These are phyloP conservation scores for Amphicarpaea edgeworthii DNA, from an alignment of 306 rosid species.

Conservation along the genomic window DNA sequence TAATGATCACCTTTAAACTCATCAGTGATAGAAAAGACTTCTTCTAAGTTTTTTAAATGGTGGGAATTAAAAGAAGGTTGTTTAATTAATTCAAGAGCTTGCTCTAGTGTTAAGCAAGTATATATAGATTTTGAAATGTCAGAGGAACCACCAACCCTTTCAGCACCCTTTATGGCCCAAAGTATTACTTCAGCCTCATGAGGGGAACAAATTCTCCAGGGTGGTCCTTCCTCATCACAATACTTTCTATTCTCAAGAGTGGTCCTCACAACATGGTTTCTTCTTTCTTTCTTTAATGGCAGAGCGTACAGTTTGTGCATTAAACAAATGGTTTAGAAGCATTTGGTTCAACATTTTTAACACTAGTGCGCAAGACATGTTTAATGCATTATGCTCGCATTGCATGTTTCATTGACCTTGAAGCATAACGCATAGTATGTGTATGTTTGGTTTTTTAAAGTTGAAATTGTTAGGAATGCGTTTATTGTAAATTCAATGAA, in stretches of 20 bases:
- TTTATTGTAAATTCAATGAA: too few species aligned
- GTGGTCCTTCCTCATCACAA: constrained; percentile 18
- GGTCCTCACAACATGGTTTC: background rate
- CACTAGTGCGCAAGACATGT: too few species aligned
- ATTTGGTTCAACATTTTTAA: background rate
- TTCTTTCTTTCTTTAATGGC: too few species aligned
- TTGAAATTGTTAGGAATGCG: too few species aligned
- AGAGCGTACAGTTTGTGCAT: background rate
- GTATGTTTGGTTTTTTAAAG: too few species aligned
- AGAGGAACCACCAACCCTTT: background rate
- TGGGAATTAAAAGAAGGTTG: too few species aligned
- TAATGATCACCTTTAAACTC: too few species aligned
- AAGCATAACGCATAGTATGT: too few species aligned
- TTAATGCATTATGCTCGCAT: too few species aligned
- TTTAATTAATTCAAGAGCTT: background rate
- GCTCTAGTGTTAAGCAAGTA: background rate
- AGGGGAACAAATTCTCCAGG: constrained; percentile 3
- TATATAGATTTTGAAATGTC: background rate
- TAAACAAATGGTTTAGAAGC: background rate
- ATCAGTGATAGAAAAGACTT: too few species aligned
- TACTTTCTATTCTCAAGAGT: background rate
- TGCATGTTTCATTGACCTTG: too few species aligned
- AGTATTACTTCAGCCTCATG: background rate
- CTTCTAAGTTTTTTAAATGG: too few species aligned
- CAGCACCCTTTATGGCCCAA: background rate